Conservation (phyloP, 179 eudicot species). For the Patellifolia procumbens region DNA sequence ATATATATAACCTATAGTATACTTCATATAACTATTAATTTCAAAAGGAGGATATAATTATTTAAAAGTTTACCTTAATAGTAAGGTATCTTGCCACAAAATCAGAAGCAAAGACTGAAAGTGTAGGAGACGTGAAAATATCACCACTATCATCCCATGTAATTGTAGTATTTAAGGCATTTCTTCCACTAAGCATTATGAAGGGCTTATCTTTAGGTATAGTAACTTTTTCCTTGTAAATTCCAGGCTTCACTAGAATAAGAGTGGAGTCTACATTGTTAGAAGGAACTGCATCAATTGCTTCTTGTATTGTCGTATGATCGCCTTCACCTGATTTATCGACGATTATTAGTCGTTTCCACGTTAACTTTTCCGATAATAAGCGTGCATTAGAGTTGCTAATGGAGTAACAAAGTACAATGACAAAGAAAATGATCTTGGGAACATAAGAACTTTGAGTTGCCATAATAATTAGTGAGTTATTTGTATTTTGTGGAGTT, state of each 20-base stretch:
- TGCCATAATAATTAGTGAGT: not conserved
- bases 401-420: not conserved
- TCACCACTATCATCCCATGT: constrained; percentile 59
- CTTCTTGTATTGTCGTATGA: constrained; percentile 53
- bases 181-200: constrained; percentile 57
- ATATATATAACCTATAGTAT: no score
- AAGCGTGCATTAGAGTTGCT: not conserved
- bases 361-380: constrained; percentile 12
- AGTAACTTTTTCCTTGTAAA: constrained; percentile 58
- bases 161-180: constrained; percentile 45
- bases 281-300: constrained; percentile 60
- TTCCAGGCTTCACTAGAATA: constrained; percentile 66
- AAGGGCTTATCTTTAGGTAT: constrained; percentile 61
- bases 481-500: not conserved
- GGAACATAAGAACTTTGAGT: constrained; percentile 2
- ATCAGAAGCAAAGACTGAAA: constrained; percentile 57
- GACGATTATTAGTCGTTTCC: constrained; percentile 20
- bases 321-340: constrained; percentile 60
- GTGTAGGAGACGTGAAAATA: constrained; percentile 47
- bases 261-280: constrained; percentile 40
- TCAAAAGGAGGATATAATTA: not conserved
- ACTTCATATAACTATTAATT: not conserved
- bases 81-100: constrained; percentile 60
- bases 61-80: constrained; percentile 38
- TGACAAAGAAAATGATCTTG: not conserved